These are phyloP conservation scores for Taphrina sp. DNA, from an alignment of 1,139 yeast genomes.

Conservation along the genomic window DNA sequence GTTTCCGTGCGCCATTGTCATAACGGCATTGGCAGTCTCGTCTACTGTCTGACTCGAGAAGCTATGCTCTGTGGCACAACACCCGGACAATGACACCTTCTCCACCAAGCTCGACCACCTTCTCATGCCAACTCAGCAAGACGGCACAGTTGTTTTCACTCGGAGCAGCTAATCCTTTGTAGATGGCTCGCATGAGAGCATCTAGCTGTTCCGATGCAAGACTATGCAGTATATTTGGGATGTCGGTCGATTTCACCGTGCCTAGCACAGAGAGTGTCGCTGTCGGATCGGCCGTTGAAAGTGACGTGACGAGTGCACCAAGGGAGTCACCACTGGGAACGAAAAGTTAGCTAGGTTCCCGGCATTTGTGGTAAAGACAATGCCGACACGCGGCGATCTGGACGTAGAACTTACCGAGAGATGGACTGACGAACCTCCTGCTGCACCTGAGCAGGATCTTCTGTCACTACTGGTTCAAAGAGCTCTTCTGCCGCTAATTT, in stretches of 20 bases:
- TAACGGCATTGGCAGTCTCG: too few relatives aligned
- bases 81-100: slow-evolving; percentile 31
- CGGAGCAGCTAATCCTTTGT: slow-evolving; percentile 75
- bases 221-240: slow-evolving; percentile 57
- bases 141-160: slow-evolving; percentile 83
- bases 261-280: slow-evolving; percentile 60
- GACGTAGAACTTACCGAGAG: slow-evolving; percentile 7
- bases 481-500: slow-evolving; percentile 20
- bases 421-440: slow-evolving; percentile 27
- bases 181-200: slow-evolving; percentile 76
- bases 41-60: too few relatives aligned
- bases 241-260: slow-evolving; percentile 71
- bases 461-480: slow-evolving; percentile 1
- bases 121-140: slow-evolving; percentile 87
- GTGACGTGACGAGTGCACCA: slow-evolving; percentile 16
- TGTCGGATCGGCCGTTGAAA: slow-evolving; percentile 21
- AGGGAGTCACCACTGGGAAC: slow-evolving; percentile 18
- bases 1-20: too few relatives aligned
- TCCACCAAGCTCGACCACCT: slow-evolving; percentile 42
- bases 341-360: not conserved
- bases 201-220: slow-evolving; percentile 69
- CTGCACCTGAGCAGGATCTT: slow-evolving; percentile 19
- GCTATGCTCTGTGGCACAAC: slow-evolving; percentile 24
- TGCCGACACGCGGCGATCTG: too few relatives aligned
- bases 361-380: too few relatives aligned